Evolutionary conservation across 306 rosid species (phyloP), one percentile per base, ranked within the genome.

Genomic region (Astragalus membranaceus): DNA sequence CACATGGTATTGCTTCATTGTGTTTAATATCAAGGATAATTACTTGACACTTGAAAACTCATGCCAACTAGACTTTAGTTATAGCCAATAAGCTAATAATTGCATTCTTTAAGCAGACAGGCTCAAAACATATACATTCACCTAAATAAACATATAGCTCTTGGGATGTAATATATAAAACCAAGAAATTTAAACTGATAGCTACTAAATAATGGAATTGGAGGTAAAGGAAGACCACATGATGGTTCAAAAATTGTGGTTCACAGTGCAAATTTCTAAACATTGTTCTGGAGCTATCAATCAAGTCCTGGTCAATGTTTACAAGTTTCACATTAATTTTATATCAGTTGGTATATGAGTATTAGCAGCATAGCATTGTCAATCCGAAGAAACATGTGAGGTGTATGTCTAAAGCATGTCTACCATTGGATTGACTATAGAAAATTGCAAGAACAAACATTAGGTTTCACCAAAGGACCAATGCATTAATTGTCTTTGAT

Each of bases 371-470:
- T 26, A 26, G 16, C 12, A 17, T 23, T 55, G 26, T 39, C 59
- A 64, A 59, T 37, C 8, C 11, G 2, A 43, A 59, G 41, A 17
- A 36, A 5, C 8, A 47, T 54, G n/a, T n/a, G n/a, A n/a, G n/a
- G n/a, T n/a, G n/a, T 5, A 8, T 73, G 79, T 67, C 67, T 53
- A 53, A 44, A 62, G 64, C 67, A 68, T 73, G 72, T 74, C 64
- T 10, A 53, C 37, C 13, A 67, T 20, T 67, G 23, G 33, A 46
- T 4, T 60, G 67, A n/a, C 6, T 60, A 63, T 46, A 32, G n/a
- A 51, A 33, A 48, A 66, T 29, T 54, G 10, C 70, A 46, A 33
- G 46, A 67, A 44, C 57, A 63, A 30, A 23, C 47, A 55, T 30
- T 43, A 11, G 62, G 49, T 36, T 35, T 55, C 36, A 61, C 36